phyloP scores from a whole-genome alignment of 371 early-diverging fungal genomes.

The Sporodiniella umbellata region DNA sequence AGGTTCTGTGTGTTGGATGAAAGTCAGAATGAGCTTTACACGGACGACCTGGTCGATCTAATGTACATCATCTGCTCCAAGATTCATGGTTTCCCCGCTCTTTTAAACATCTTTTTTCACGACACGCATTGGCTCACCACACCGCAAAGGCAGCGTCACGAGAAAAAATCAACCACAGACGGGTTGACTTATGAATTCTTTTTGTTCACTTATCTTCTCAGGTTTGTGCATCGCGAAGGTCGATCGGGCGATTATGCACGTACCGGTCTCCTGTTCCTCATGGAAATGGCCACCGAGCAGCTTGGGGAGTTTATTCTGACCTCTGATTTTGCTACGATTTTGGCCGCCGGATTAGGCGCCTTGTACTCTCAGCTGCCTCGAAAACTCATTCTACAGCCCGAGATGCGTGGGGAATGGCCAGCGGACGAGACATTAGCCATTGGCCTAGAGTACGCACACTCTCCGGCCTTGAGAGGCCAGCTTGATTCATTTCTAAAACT shows the following conservation, averaged over 20 bases:
- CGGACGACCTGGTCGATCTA: constrained; percentile 83
- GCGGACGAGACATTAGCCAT: neutral
- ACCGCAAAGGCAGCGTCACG: constrained; percentile 60
- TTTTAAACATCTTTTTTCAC: constrained; percentile 89
- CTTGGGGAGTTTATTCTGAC: constrained; percentile 78
- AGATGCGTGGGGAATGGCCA: too few relatives aligned
- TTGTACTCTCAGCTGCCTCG: constrained; percentile 91
- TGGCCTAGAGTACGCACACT: constrained; percentile 52
- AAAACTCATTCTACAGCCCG: constrained; percentile 64
- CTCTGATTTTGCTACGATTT: constrained; percentile 78
- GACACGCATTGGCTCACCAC: constrained; percentile 76
- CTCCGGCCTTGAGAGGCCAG: constrained; percentile 67
- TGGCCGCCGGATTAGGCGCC: constrained; percentile 87
- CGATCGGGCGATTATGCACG: constrained; percentile 87
- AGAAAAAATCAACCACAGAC: too few relatives aligned
- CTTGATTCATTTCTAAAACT: constrained; percentile 77
- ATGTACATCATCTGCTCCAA: constrained; percentile 88
- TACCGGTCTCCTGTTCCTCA: constrained; percentile 82
- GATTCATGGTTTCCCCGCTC: constrained; percentile 84
- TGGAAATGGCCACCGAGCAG: constrained; percentile 77
- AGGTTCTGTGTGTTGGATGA: constrained; percentile 65
- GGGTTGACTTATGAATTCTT: constrained; percentile 87
- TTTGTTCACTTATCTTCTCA: constrained; percentile 81
- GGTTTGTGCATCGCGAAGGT: constrained; percentile 87
- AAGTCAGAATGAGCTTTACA: constrained; percentile 62